Base-by-base conservation (phyloP, 768 basidiomycete species). In the Kwoniella europaea region DNA sequence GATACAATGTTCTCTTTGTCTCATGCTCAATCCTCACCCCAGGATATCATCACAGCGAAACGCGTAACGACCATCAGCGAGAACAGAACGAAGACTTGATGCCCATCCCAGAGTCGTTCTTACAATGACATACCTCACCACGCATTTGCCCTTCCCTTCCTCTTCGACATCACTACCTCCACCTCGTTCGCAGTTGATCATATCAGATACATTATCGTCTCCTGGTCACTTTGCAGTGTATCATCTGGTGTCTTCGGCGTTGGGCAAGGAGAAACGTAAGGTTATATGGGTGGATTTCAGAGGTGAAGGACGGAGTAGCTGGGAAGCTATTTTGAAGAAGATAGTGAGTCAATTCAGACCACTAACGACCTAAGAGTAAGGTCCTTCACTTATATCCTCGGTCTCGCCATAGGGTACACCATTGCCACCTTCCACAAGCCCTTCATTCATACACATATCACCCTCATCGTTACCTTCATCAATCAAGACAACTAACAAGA, bases 261-360 rank as follows among this genome's bases (percentile, higher is more conserved):
- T 76, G 54, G 61, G 59, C 52, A 61, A 61, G 46, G 57, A 70
- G 57, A 63, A 68, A 53, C 55, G 43, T 22, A 54, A 53, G 62
- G 67, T 82, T 12, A 56, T 77, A 10, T 74, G 76, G 71, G 75
- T 82, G 0, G 82, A 81, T 50, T 76, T 82, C 58, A 63, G 73
- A 52, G 74, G 60, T 12, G 75, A 77, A 71, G 82, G 80, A 4
- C 61, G 73, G 44, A 44, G 58, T 12, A 78, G 76, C 53, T 76
- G 67, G 72, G 82, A 82, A 69, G 72, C 75, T 4, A 74, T 80
- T 2, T 57, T 78, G 65, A 77, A 76, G 65, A 82, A 81, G 71
- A 66, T 81, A 50, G 82, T 81, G 43, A 64, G 78, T 75, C 20
- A 20, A n/a, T 1, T 7, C 35, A 35, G 4, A 35, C 35, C 46